phyloP scores from a whole-genome alignment of 2,329 filamentous ascomycete genomes.

The Fonsecaea pedrosoi region DNA sequence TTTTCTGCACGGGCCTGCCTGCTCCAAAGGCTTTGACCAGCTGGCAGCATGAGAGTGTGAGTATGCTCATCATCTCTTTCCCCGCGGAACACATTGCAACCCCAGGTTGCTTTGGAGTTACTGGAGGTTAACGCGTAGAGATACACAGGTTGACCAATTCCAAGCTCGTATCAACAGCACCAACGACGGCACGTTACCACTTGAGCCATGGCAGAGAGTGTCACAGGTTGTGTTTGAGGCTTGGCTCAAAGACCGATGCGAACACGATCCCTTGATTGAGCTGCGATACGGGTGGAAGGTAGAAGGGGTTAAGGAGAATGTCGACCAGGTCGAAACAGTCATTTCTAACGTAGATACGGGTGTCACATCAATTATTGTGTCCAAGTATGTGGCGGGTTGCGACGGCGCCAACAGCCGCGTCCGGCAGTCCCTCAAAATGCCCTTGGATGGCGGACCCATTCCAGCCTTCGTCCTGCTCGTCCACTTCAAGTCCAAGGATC shows the following conservation, averaged over 20 bases:
- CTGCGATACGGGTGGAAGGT: conserved; percentile 42
- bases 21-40: not conserved
- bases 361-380: conserved; percentile 31
- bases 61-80: no score
- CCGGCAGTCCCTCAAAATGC: conserved; percentile 37
- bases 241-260: conserved; percentile 43
- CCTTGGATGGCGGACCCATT: conserved; percentile 41
- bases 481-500: conserved; percentile 45
- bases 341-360: conserved; percentile 36
- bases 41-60: not conserved
- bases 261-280: conserved; percentile 40
- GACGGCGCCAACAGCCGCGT: conserved; percentile 44
- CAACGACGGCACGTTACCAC: conserved; percentile 46
- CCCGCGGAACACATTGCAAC: no score
- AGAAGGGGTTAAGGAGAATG: conserved; percentile 33
- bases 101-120: no score
- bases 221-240: conserved; percentile 47
- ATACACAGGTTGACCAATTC: conserved; percentile 26
- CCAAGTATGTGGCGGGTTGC: conserved; percentile 42
- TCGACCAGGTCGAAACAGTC: conserved; percentile 32
- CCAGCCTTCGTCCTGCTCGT: conserved; percentile 41
- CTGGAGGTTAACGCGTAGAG: not conserved
- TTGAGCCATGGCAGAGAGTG: conserved; percentile 45
- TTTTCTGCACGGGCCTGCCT: not conserved
- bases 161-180: conserved; percentile 34